Conservation (phyloP, 805 yeast genomes). For the Diddensiella caesifluorescens region DNA sequence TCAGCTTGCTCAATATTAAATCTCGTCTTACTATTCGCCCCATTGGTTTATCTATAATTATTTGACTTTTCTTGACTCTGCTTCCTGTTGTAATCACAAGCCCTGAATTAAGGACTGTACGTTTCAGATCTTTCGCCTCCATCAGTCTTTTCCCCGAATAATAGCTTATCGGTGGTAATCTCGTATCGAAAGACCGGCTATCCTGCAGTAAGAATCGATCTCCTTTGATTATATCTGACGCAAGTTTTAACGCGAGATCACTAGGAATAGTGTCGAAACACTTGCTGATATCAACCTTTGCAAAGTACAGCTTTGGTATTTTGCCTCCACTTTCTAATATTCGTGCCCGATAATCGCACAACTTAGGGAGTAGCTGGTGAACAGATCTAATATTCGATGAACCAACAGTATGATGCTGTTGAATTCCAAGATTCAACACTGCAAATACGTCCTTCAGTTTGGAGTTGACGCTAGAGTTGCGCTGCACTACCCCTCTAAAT, state of each 20-base stretch:
- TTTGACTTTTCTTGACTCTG: slow-evolving; percentile 8
- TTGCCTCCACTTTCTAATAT: slow-evolving; percentile 26
- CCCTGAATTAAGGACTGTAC: slow-evolving; percentile 1
- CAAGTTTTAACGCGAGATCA: slow-evolving; percentile 13
- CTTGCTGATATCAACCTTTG: slow-evolving; percentile 70
- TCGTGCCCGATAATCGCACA: slow-evolving; percentile 26
- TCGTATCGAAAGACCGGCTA: slow-evolving; percentile 2
- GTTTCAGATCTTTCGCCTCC: slow-evolving; percentile 4
- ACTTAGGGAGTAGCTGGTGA: slow-evolving; percentile 39
- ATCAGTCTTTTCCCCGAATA: slow-evolving; percentile 5
- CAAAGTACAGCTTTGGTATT: slow-evolving; percentile 36
- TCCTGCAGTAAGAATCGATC: slow-evolving; percentile 15
- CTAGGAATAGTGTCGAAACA: slow-evolving; percentile 65
- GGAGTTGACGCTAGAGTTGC: slow-evolving; percentile 17
- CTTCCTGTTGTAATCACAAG: slow-evolving; percentile 14
- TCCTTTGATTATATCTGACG: slow-evolving; percentile 13
- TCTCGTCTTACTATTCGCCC: slow-evolving; percentile 36
- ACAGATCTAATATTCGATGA: slow-evolving; percentile 20
- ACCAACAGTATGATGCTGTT: not conserved
- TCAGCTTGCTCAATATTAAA: slow-evolving; percentile 43
- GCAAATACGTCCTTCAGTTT: slow-evolving; percentile 19
- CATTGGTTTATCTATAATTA: slow-evolving; percentile 27
- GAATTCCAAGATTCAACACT: slow-evolving; percentile 24
- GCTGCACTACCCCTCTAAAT: too few relatives aligned
- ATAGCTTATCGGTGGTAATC: slow-evolving; percentile 1